A percentile compares a stretch with the other conserved stretches of the same genome.
phyloP scores from a whole-genome alignment of 2,329 filamentous ascomycete genomes.

The Aureobasidium sp. region DNA sequence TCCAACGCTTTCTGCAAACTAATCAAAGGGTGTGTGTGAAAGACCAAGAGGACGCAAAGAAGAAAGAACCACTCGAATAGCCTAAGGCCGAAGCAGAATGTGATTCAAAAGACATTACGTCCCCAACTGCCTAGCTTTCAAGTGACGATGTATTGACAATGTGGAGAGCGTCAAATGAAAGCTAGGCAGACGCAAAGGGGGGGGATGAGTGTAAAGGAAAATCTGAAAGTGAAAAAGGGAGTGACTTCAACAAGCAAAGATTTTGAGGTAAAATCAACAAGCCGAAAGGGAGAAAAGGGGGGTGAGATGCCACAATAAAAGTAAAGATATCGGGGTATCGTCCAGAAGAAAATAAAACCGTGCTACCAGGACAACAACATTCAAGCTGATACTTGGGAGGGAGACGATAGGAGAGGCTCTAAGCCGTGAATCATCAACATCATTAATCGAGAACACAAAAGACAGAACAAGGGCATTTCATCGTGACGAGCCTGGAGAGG shows the following conservation, averaged over 20 bases:
- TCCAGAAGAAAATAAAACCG: neutral
- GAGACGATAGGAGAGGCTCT: constrained; percentile 7
- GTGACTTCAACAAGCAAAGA: neutral
- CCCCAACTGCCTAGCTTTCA: neutral
- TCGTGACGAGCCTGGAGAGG: neutral
- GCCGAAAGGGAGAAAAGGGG: neutral
- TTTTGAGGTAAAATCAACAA: neutral
- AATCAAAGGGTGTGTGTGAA: neutral
- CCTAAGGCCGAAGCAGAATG: neutral
- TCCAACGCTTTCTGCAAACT: constrained; percentile 6
- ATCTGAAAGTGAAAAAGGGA: neutral
- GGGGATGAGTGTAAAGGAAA: neutral
- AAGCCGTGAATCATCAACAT: constrained; percentile 9
- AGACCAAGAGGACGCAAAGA: neutral
- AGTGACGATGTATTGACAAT: neutral
- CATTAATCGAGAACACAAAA: neutral
- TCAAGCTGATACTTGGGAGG: neutral
- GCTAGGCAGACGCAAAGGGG: neutral
- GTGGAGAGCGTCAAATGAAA: neutral
- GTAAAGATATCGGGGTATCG: neutral
- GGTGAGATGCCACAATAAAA: neutral
- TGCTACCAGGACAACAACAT: neutral
- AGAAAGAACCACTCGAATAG: neutral
- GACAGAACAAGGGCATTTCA: neutral
- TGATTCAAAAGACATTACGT: neutral